A percentile compares a stretch with the other conserved stretches of the same genome.
Conservation (phyloP, 768 basidiomycete species). For the Hygrocybe coccinea region DNA sequence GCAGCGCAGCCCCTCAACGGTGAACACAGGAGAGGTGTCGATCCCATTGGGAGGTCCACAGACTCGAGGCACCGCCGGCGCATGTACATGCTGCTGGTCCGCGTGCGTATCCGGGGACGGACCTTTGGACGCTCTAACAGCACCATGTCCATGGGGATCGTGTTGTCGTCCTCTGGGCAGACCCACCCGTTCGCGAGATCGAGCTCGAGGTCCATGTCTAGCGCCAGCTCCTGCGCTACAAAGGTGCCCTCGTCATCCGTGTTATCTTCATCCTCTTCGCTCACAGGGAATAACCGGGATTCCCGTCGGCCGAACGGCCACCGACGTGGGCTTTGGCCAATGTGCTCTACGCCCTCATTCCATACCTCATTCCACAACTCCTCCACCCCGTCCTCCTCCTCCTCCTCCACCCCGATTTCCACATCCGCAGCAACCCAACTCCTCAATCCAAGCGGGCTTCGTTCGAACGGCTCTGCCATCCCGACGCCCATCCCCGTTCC, state of each 20-base stretch:
- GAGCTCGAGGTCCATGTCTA: constrained; percentile 31
- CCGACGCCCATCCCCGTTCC: constrained; percentile 33
- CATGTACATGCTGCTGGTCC: constrained; percentile 31
- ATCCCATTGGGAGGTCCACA: neutral
- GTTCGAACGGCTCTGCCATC: constrained; percentile 45
- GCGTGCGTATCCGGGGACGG: constrained; percentile 31
- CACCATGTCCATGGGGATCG: constrained; percentile 2
- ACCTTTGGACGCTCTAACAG: constrained; percentile 13
- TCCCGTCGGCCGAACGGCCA: constrained; percentile 13
- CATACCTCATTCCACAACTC: constrained; percentile 6
- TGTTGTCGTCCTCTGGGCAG: constrained; percentile 15
- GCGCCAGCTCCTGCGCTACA: constrained; percentile 12
- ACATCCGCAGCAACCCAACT: constrained; percentile 39
- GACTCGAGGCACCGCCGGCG: constrained; percentile 6
- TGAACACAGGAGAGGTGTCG: constrained; percentile 22
- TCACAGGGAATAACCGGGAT: constrained; percentile 37
- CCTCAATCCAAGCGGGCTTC: constrained; percentile 45
- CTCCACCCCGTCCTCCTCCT: constrained; percentile 4
- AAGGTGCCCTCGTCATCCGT: constrained; percentile 22
- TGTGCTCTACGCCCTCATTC: neutral
- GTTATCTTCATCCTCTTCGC: constrained; percentile 35
- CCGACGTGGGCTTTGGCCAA: neutral
- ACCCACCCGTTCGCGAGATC: constrained; percentile 27
- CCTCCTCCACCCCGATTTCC: constrained; percentile 16
- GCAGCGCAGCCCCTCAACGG: constrained; percentile 9